Base-by-base conservation (phyloP, 345 rosid genomes). In the Linum trigynum region DNA sequence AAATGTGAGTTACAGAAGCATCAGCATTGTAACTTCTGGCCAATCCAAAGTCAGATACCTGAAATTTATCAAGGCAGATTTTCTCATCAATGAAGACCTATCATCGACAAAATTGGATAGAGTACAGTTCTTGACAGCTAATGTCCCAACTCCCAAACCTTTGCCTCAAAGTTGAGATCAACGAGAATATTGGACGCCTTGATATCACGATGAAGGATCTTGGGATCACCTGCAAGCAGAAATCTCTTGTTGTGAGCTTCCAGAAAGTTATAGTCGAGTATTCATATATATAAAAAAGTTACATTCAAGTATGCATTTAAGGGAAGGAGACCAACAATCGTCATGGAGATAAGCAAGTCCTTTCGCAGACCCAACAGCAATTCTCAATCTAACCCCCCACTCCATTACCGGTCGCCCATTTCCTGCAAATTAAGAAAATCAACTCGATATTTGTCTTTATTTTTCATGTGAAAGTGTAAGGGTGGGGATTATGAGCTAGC, bases 31-130 rank as follows among this genome's bases (percentile, higher is more conserved):
- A 59, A 53, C 65, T 65, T 65, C 41, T 71, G 51, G 74, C 74
- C 32, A 71, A 65, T 71, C 74, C 74, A n/a, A 71, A 71, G 40
- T 71, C 74, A 48, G 74, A 65, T 39, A 71, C 74, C 74, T 71
- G 69, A 59, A 48, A 43, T 7, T 48, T 1, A 48, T 15, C 7
- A 48, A 48, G 14, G 14, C 53, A 48, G 32, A 23, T 9, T 48
- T 48, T 9, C 14, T 48, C 53, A 48, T 2, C 3, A 48, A 48
- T 9, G 11, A 48, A 48, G 14, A 48, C 53, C 53, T 48, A 48
- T 9, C 14, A 3, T 15, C 43, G 45, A 16, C 56, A 5, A 8
- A 57, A 42, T 37, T 53, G 3, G 32, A 1, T 48, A 48, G 14
- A 48, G 14, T 48, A 2, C 53, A 48, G 14, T 6, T 48, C 32